Conservation (phyloP, 257 asterid genomes). For the Solanum tarijense region DNA sequence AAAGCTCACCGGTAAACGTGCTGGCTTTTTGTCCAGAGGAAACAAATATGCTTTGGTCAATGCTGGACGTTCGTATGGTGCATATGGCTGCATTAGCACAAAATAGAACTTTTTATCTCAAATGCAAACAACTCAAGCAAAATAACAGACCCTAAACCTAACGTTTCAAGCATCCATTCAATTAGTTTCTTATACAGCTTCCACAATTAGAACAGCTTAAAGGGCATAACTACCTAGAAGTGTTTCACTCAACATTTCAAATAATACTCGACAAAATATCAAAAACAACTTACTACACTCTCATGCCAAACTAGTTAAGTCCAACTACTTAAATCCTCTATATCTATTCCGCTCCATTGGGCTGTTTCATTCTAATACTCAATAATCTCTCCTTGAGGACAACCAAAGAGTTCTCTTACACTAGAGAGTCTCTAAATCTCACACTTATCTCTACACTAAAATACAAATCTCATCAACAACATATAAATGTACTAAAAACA, state of each 20-base stretch:
- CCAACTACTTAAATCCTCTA: background rate
- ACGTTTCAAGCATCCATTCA: background rate
- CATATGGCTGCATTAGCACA: constrained; percentile 49
- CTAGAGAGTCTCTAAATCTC: background rate
- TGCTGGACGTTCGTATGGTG: constrained; percentile 97
- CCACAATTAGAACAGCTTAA: background rate
- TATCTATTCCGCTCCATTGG: background rate
- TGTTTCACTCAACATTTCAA: background rate
- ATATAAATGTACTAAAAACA: background rate
- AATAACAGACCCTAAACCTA: background rate
- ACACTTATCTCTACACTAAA: background rate
- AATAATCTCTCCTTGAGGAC: background rate
- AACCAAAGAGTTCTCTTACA: background rate
- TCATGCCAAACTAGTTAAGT: background rate
- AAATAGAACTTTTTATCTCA: background rate
- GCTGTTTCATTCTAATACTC: background rate
- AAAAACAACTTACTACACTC: background rate
- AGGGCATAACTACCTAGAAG: background rate
- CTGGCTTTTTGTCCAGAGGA: constrained; percentile 89
- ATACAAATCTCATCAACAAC: background rate
- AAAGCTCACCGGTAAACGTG: constrained; percentile 79
- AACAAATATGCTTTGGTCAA: constrained; percentile 80
- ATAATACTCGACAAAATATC: background rate
- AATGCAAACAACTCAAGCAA: background rate
- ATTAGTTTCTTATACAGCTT: background rate